Evolutionary conservation across 257 asterid genomes (phyloP).

Genomic region (Fraxinus quadrangulata): DNA sequence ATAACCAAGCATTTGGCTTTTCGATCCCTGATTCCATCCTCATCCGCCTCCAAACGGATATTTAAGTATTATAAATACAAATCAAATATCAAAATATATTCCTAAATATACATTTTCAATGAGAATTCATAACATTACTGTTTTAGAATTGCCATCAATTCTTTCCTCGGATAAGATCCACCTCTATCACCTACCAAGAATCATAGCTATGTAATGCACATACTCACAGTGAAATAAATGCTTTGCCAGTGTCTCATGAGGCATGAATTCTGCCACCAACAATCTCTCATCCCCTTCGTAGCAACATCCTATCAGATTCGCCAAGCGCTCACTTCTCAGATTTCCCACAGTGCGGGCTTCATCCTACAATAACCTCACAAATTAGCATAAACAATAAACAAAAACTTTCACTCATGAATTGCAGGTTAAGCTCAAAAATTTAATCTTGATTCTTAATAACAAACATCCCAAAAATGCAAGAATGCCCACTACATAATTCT

Average conservation of each 20-base stretch:
- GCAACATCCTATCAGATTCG: constrained; percentile 51
- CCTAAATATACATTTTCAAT: not conserved
- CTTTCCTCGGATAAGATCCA: not conserved
- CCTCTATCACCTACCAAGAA: not conserved
- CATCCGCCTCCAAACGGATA: not conserved
- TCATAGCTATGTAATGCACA: not conserved
- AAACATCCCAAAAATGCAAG: not conserved
- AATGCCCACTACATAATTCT: not conserved
- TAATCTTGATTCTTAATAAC: not conserved
- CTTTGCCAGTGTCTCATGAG: constrained; percentile 53
- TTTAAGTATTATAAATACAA: not conserved
- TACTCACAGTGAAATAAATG: constrained; percentile 57
- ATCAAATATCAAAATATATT: not conserved
- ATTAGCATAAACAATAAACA: not conserved
- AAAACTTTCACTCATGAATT: not conserved
- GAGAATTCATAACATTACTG: not conserved
- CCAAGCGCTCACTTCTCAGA: constrained; percentile 46
- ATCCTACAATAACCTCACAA: constrained; percentile 30
- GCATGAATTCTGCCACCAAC: constrained; percentile 57
- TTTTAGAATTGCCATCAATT: not conserved
- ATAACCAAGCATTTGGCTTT: not conserved
- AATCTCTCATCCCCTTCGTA: constrained; percentile 48
- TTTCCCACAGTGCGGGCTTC: constrained; percentile 50
- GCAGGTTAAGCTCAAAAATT: not conserved
- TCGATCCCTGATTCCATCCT: not conserved